These are phyloP conservation scores for Spencermartinsiella ligniputridi DNA, from an alignment of 1,139 yeast genomes.

Conservation along the genomic window DNA sequence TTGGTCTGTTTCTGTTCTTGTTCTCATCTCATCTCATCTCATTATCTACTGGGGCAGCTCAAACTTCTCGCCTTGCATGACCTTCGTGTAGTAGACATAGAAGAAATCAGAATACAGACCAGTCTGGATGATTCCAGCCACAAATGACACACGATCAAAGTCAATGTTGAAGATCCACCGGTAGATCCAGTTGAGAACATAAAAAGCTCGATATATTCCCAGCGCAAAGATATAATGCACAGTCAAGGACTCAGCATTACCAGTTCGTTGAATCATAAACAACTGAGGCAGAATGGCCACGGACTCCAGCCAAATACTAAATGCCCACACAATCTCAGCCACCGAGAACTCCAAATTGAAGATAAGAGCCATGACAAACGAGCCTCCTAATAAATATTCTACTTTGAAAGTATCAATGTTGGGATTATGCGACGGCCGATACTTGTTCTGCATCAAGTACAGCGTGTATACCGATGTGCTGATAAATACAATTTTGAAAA, in stretches of 20 bases:
- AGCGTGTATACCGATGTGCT: constrained; percentile 72
- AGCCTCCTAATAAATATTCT: constrained; percentile 63
- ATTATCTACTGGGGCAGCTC: constrained; percentile 61
- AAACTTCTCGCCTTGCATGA: constrained; percentile 75
- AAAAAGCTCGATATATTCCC: constrained; percentile 82
- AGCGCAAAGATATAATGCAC: constrained; percentile 90
- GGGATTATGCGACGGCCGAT: constrained; percentile 48
- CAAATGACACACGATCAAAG: constrained; percentile 65
- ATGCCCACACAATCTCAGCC: constrained; percentile 45
- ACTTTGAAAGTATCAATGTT: constrained; percentile 76
- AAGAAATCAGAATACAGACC: constrained; percentile 89
- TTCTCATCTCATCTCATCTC: not conserved
- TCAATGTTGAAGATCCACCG: constrained; percentile 66
- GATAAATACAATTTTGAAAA: constrained; percentile 79
- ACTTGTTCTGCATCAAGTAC: constrained; percentile 61
- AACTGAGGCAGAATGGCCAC: constrained; percentile 91
- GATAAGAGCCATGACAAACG: constrained; percentile 55
- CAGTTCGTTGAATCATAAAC: constrained; percentile 83
- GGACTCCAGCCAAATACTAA: constrained; percentile 57
- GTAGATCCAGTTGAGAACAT: constrained; percentile 93
- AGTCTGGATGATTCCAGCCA: constrained; percentile 84
- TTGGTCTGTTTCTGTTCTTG: not conserved
- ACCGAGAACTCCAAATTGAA: constrained; percentile 63
- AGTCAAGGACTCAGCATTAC: constrained; percentile 83
- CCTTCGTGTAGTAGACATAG: constrained; percentile 80